phyloP scores from a whole-genome alignment of 169 alveolate genomes.

The Plasmodium coatneyi region DNA sequence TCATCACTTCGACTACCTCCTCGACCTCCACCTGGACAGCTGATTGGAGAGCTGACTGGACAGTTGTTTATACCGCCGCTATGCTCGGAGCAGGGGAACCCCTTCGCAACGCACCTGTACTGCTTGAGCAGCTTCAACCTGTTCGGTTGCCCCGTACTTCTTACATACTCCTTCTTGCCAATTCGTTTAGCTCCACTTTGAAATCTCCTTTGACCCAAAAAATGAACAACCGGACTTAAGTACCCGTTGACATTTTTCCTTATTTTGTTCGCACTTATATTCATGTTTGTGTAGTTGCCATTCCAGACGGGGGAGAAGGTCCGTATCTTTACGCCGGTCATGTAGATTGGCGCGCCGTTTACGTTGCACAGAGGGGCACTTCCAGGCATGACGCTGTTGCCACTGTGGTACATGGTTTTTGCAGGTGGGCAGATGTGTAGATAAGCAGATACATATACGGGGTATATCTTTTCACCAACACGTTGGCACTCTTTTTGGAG shows the following conservation, averaged over 20 bases:
- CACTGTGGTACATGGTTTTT: not conserved
- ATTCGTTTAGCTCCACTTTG: not conserved
- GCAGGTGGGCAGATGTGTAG: not conserved
- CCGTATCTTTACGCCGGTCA: not conserved
- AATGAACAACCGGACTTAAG: not conserved
- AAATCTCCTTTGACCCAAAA: not conserved
- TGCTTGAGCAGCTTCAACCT: not conserved
- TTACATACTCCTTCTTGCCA: not conserved
- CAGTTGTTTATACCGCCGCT: too few species aligned
- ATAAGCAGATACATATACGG: not conserved
- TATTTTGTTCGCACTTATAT: not conserved
- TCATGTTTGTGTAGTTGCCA: not conserved
- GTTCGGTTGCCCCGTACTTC: not conserved
- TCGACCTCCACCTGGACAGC: not conserved
- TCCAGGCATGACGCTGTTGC: not conserved
- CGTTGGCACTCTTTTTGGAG: not conserved
- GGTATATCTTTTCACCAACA: not conserved
- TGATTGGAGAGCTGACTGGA: not conserved
- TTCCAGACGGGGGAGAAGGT: not conserved
- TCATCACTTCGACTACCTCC: not conserved
- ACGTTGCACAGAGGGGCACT: not conserved
- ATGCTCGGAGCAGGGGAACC: not conserved
- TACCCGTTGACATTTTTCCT: not conserved
- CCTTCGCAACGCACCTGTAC: not conserved
- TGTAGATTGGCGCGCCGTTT: not conserved